phyloP scores from a whole-genome alignment of 768 basidiomycete genomes.

The Tulasnella calospora region DNA sequence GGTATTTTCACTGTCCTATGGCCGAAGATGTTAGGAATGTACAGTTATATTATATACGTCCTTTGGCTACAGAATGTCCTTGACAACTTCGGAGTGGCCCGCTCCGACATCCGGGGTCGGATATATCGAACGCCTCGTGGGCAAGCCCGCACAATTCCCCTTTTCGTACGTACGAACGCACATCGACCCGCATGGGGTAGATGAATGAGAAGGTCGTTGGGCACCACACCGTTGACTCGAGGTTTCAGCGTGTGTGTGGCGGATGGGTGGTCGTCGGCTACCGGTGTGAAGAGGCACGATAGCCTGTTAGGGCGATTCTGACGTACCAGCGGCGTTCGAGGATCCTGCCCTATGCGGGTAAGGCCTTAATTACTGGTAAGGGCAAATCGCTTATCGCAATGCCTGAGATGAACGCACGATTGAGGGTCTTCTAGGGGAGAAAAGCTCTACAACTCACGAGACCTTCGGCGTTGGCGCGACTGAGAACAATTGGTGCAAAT shows the following conservation, averaged over 20 bases:
- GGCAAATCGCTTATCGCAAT: background rate
- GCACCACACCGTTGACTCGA: background rate
- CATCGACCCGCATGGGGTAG: background rate
- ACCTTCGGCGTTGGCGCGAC: background rate
- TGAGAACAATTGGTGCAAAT: background rate
- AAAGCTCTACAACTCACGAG: slow-evolving; percentile 1
- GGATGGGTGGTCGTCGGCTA: background rate
- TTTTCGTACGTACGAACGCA: background rate
- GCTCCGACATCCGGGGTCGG: background rate
- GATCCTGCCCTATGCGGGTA: background rate
- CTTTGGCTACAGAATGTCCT: background rate
- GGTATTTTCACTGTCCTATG: background rate
- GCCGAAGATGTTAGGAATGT: background rate
- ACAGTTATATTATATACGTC: background rate
- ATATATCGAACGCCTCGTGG: background rate
- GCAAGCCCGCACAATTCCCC: background rate
- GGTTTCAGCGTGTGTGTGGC: background rate
- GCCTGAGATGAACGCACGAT: background rate
- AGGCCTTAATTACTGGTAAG: background rate
- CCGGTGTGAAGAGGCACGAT: background rate
- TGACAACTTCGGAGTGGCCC: background rate
- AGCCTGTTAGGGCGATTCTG: background rate
- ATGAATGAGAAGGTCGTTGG: background rate
- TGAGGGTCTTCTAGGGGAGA: background rate
- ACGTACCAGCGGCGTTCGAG: background rate